phyloP scores from a whole-genome alignment of 352 stramenopile species.

The Pythium aphanidermatum region DNA sequence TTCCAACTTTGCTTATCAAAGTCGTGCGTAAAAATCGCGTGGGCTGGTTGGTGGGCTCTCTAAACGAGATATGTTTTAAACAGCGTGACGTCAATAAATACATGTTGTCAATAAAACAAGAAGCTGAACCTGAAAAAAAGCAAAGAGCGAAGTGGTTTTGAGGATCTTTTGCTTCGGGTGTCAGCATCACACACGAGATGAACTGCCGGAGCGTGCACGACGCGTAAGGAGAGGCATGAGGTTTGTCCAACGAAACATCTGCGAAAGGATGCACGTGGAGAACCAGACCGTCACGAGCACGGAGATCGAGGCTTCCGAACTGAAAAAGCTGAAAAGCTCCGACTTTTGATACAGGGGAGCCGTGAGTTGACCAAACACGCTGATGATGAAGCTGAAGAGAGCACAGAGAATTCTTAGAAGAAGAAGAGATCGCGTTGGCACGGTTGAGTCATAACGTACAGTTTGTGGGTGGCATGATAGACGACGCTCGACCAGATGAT shows the following conservation, averaged over 20 bases:
- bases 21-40: too few relatives aligned
- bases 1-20: not conserved
- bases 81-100: slow-evolving; percentile 9
- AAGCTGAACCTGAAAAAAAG: not conserved
- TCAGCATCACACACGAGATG: slow-evolving; percentile 9
- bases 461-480: slow-evolving; percentile 81
- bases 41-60: too few relatives aligned
- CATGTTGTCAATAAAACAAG: not conserved
- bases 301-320: slow-evolving; percentile 74
- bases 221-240: slow-evolving; percentile 60
- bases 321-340: slow-evolving; percentile 83
- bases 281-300: slow-evolving; percentile 85
- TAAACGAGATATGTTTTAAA: slow-evolving; percentile 1
- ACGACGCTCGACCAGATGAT: slow-evolving; percentile 86
- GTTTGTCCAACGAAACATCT: slow-evolving; percentile 81
- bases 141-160: slow-evolving; percentile 4
- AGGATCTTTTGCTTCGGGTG: too few relatives aligned
- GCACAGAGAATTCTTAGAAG: not conserved
- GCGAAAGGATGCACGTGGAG: slow-evolving; percentile 84
- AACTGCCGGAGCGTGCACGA: not conserved
- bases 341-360: slow-evolving; percentile 78
- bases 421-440: not conserved
- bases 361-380: slow-evolving; percentile 83
- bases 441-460: slow-evolving; percentile 46
- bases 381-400: slow-evolving; percentile 73